Evolutionary conservation across 2,329 filamentous ascomycete species (phyloP), one percentile per base, ranked within the genome.

Genomic region (Colletotrichum eremochloae): DNA sequence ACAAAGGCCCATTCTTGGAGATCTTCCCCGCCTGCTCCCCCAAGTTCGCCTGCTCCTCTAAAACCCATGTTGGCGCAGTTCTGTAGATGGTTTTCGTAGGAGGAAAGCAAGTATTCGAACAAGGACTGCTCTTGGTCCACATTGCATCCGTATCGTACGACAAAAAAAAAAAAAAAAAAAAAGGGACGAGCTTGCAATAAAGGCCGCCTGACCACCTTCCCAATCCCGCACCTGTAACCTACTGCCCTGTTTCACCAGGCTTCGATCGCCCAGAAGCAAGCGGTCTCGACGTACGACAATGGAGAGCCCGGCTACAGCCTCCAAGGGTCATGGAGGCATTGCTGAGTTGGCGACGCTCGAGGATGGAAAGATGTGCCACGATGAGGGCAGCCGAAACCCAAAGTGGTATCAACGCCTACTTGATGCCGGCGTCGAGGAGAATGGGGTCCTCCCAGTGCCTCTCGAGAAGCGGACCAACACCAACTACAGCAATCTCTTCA

Each of bases 361-460:
- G 31, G 79, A 81, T 15, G 79, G 80, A 36, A 78, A 81, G 46
- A 78, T 80, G 29, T 79, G 81, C 64, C 78, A 80, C 42, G 71
- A 73, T 15, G 73, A 78, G 24, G 71, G 76, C 5, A 77, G 79
- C 66, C 76, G 75, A 33, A 77, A 79, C n/a, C 77, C 79, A 12
- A 80, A 64, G 60, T 86, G 84, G 84, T 86, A 86, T 71, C 82
- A 81, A 71, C 76, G 78, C 53, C 76, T 86, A 24, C 76, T 86
- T 29, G 82, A 85, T 46, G 81, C 79, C 11, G 86, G 86, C 9
- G 80, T 88, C 18, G 87, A 89, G 74, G 83, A 86, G 72, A 86
- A 87, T 72, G 89, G 89, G 5, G 84, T 89, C 75, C 84, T 83
- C 68, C 89, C 89, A 0, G 87, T 91, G 31, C 86, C 88, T 1